phyloP scores from a whole-genome alignment of 257 asterid genomes.

The Paulownia fortunei region DNA sequence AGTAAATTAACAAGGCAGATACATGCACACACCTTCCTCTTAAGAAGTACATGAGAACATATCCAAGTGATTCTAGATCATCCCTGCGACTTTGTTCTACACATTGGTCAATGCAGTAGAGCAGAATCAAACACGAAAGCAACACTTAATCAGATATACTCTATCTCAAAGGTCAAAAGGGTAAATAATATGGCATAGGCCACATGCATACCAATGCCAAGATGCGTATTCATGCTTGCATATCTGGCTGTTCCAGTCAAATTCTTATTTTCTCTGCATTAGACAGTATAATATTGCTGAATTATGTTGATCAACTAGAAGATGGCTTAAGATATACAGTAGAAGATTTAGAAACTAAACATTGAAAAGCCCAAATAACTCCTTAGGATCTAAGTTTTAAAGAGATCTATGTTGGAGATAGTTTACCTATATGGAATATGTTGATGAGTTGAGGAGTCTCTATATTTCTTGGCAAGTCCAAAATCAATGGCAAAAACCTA shows the following conservation, averaged over 20 bases:
- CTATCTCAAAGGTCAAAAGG: conserved; percentile 24
- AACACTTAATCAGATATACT: conserved; percentile 25
- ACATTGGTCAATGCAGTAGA: conserved; percentile 34
- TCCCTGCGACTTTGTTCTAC: conserved; percentile 89
- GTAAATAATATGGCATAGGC: conserved; percentile 26
- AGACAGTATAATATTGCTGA: conserved; percentile 18
- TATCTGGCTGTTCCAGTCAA: conserved; percentile 96
- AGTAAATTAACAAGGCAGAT: conserved; percentile 23
- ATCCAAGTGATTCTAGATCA: conserved; percentile 91
- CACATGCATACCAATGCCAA: conserved; percentile 79
- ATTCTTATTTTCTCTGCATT: conserved; percentile 93
- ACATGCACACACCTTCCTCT: conserved; percentile 68
- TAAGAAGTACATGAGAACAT: conserved; percentile 88
- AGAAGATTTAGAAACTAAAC: background rate
- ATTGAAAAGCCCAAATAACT: conserved; percentile 15
- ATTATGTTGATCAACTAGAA: background rate
- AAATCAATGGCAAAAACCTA: conserved; percentile 76
- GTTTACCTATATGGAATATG: conserved; percentile 78
- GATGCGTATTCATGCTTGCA: conserved; percentile 97
- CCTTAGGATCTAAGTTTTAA: conserved; percentile 1
- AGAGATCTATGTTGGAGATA: conserved; percentile 13
- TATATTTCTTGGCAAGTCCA: conserved; percentile 81
- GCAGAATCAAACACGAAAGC: conserved; percentile 33
- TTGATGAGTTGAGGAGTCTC: conserved; percentile 63
- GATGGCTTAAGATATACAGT: background rate